Evolutionary conservation across 163 green algal genomes (phyloP).

Genomic region (Coccomyxa subellipsoidea): DNA sequence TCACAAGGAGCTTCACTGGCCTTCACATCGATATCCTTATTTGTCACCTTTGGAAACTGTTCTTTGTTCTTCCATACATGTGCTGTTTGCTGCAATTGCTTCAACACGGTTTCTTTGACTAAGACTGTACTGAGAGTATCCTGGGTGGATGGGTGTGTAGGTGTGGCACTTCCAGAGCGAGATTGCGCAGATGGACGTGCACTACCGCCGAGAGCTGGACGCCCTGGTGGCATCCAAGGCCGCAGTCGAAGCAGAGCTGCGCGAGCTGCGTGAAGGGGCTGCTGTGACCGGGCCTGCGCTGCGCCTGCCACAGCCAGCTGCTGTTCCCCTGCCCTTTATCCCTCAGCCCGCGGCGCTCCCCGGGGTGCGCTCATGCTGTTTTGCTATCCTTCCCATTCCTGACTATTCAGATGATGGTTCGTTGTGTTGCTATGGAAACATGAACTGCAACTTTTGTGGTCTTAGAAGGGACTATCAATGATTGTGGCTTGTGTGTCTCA

Average conservation of each 20-base stretch:
- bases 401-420: neutral
- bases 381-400: neutral
- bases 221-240: neutral
- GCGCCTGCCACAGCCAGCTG: neutral
- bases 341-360: neutral
- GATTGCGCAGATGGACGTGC: neutral
- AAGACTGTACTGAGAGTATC: too few relatives aligned
- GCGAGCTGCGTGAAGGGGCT: neutral
- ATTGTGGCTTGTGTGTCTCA: too few relatives aligned
- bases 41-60: too few relatives aligned
- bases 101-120: too few relatives aligned
- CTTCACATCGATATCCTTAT: too few relatives aligned
- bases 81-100: too few relatives aligned
- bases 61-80: neutral
- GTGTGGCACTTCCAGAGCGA: constrained; percentile 1
- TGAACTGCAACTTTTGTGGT: too few relatives aligned
- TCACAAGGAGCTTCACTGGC: too few relatives aligned
- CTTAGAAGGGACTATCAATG: too few relatives aligned
- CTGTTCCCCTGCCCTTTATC: neutral
- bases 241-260: neutral
- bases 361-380: neutral
- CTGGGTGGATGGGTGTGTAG: neutral
- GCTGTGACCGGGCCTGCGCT: neutral
- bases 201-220: neutral
- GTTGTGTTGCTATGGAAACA: too few relatives aligned